phyloP scores from a whole-genome alignment of 2,329 filamentous ascomycete species.

The Colletotrichum siamense region DNA sequence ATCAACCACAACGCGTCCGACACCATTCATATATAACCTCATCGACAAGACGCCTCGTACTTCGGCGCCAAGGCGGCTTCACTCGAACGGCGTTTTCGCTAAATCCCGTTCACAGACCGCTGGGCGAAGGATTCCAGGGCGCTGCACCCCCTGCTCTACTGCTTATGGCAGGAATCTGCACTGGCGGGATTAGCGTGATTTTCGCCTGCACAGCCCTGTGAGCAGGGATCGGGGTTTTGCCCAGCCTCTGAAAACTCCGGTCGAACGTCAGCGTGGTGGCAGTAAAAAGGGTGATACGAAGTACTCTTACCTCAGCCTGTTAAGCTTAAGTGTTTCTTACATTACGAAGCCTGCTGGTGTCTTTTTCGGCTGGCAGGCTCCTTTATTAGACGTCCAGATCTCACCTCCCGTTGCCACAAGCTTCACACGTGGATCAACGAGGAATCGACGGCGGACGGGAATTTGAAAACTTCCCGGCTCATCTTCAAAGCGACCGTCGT shows the following conservation, averaged over 20 bases:
- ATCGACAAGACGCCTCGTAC: neutral
- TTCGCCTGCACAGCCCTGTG: neutral
- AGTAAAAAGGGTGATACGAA: neutral
- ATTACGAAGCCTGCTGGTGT: accelerated
- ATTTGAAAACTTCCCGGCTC: neutral
- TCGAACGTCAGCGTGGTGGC: neutral
- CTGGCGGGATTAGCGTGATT: neutral
- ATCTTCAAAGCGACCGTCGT: accelerated
- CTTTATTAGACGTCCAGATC: neutral
- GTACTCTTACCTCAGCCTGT: neutral
- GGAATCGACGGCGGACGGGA: accelerated
- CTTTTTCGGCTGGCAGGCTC: accelerated
- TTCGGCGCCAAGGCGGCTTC: neutral
- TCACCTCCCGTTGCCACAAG: accelerated
- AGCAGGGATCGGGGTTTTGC: neutral
- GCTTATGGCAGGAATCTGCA: neutral
- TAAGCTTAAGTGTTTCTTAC: neutral
- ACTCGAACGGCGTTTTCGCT: neutral
- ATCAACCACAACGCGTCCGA: neutral
- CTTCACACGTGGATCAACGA: neutral
- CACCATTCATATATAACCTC: neutral
- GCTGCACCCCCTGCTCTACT: neutral
- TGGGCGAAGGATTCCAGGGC: neutral
- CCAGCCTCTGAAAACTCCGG: neutral
- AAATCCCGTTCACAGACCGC: neutral